Conservation (phyloP, 208 protist species). For the Wallacemonas sp. region DNA sequence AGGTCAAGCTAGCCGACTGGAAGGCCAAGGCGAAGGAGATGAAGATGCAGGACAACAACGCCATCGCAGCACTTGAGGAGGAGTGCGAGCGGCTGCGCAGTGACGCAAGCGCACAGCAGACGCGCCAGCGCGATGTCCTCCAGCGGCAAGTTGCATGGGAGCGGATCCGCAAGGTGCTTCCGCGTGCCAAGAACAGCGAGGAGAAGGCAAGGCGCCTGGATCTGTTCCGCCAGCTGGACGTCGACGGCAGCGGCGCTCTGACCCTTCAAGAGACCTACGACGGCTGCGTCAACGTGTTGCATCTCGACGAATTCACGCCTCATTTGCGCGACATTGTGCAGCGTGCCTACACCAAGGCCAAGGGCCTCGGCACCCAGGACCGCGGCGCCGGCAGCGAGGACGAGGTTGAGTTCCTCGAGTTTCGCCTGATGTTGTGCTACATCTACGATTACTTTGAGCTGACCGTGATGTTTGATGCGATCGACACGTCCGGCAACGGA, state of each 20-base stretch:
- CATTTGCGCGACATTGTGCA: slow-evolving; percentile 32
- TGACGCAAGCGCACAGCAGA: slow-evolving; percentile 15
- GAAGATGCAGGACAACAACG: too few species aligned
- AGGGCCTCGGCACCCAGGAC: slow-evolving; percentile 24
- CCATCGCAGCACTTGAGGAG: too few species aligned
- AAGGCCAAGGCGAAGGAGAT: too few species aligned
- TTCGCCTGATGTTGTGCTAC: slow-evolving; percentile 36
- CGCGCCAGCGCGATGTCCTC: slow-evolving; percentile 7
- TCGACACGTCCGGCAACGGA: slow-evolving; percentile 45
- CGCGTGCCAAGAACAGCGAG: background rate
- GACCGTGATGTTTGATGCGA: slow-evolving; percentile 53
- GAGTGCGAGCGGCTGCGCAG: too few species aligned
- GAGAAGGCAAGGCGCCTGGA: slow-evolving; percentile 8
- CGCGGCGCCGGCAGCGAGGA: slow-evolving; percentile 14
- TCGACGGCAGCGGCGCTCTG: slow-evolving; percentile 30
- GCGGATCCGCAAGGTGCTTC: slow-evolving; percentile 1
- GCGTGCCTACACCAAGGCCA: slow-evolving; percentile 50
- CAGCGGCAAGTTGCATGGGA: background rate
- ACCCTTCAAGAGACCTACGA: slow-evolving; percentile 36
- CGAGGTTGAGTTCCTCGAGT: slow-evolving; percentile 43
- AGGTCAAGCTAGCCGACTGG: too few species aligned
- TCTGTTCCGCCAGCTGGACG: slow-evolving; percentile 14
- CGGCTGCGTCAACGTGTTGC: slow-evolving; percentile 22
- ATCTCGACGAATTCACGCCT: slow-evolving; percentile 29
- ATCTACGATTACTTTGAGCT: slow-evolving; percentile 17